These are phyloP conservation scores for Nigrograna mackinnonii DNA, from an alignment of 2,329 filamentous ascomycete species.

Conservation along the genomic window DNA sequence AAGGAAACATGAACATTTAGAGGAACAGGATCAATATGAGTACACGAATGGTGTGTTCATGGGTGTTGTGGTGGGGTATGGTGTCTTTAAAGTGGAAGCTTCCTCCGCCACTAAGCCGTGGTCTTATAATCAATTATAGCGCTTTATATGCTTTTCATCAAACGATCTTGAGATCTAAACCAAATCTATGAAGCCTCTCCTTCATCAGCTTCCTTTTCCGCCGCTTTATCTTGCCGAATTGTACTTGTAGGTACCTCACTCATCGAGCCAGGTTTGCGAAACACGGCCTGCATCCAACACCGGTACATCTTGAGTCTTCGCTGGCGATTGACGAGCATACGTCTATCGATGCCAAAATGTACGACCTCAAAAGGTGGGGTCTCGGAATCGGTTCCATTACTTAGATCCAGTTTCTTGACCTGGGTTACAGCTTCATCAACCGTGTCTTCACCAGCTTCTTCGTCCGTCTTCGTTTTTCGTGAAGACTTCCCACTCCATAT, in stretches of 20 bases:
- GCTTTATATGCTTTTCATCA: no score
- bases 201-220: conserved; percentile 2
- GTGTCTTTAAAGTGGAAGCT: no score
- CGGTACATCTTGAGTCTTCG: conserved; percentile 96
- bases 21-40: no score
- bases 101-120: no score
- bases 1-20: no score
- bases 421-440: background rate
- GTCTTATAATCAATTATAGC: no score
- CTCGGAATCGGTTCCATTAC: conserved; percentile 7
- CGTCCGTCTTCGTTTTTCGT: conserved; percentile 4
- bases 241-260: conserved; percentile 38
- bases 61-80: no score
- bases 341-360: conserved; percentile 81
- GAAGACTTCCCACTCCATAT: conserved; percentile 68
- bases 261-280: conserved; percentile 61
- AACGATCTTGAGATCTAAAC: no score
- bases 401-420: conserved; percentile 1
- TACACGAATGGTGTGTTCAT: no score
- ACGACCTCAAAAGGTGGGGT: conserved; percentile 64
- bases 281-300: conserved; percentile 90
- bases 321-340: conserved; percentile 89
- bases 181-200: conserved; percentile 1
- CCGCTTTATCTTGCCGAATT: conserved; percentile 23
- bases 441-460: conserved; percentile 4